Conservation (phyloP, 805 yeast species). For the Lipomyces lipofer region DNA sequence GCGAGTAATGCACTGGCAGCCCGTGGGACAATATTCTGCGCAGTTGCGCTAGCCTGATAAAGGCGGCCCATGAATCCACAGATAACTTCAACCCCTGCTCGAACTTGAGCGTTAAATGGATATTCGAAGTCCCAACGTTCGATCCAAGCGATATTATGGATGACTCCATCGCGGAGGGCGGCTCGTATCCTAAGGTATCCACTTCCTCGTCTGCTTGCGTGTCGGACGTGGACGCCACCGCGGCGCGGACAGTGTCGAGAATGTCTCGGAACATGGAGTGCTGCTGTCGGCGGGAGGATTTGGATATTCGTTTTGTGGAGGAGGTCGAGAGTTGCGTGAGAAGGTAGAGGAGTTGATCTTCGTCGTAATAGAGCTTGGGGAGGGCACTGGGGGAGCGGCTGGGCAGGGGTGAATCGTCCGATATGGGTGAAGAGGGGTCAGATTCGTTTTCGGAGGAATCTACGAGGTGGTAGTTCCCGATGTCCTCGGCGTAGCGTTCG, state of each 20-base stretch:
- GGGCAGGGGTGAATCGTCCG: conserved; percentile 11
- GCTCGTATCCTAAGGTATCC: conserved; percentile 12
- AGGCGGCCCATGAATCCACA: conserved; percentile 32
- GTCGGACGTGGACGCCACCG: conserved; percentile 7
- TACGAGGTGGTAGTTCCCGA: conserved; percentile 18
- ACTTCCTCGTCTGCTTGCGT: conserved; percentile 9
- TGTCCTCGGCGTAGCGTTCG: conserved; percentile 25
- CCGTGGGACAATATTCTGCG: conserved; percentile 30
- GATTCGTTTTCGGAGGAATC: conserved; percentile 15
- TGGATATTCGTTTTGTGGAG: conserved; percentile 32
- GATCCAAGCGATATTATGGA: conserved; percentile 1
- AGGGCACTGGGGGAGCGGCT: conserved; percentile 8
- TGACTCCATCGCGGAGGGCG: conserved; percentile 15
- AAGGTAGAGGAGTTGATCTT: conserved; percentile 18
- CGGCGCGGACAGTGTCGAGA: conserved; percentile 29
- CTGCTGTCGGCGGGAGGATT: conserved; percentile 30
- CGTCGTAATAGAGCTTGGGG: conserved; percentile 26
- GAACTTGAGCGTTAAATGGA: conserved; percentile 28
- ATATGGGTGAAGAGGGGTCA: neutral
- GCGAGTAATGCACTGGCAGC: conserved; percentile 32
- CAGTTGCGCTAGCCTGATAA: conserved; percentile 27
- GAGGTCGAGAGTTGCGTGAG: conserved; percentile 31
- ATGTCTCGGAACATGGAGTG: conserved; percentile 34
- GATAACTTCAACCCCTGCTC: conserved; percentile 17
- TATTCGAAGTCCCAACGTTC: conserved; percentile 13